Evolutionary conservation across 2,329 filamentous ascomycete species (phyloP), one percentile per base, ranked within the genome.

Genomic region (Colletotrichum sp.): DNA sequence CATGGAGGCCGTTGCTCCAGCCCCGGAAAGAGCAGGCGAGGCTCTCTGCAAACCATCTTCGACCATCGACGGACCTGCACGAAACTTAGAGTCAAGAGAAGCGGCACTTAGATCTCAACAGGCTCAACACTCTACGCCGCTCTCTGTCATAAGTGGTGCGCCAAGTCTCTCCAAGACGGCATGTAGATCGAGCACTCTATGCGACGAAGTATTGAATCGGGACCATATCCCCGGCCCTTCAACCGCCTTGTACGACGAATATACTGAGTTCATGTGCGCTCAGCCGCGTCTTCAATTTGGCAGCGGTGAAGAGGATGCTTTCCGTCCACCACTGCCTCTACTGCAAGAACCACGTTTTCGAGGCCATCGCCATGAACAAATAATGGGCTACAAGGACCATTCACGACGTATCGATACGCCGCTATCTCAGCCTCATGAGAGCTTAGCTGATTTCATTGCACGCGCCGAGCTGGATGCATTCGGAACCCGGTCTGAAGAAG

Each of bases 401-500:
- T 32, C 24, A 32, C 30, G 13, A 15, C 15, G 32, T 15, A 15
- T 62, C 8, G 30, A 71, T 38, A 10, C 32, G 52, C 58, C 34
- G 24, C 56, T 58, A 34, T 15, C 66, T 58, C 43, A 66, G 48
- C 10, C n/a, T 18, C 52, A 28, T 5, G 81, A 83, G 62, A 82
- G 70, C 21, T 81, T 84, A 70, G 76, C 76, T n/a, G 82, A 84
- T 16, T 84, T 82, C 72, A 84, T 84, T 55, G 70, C 75, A 16
- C 82, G 81, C 67, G 83, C 85, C 58, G 84, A 85, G 71, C 77
- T 62, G 52, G 83, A 84, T 67, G 73, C 77, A 48, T 48, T 76
- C 10, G 30, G 38, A 9, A 43, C 43, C 3, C 58, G 65, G 16
- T 18, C 48, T 34, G 10, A 12, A 62, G 66, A 26, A 28, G 18